Conservation (phyloP, 176 grass and related monocot genomes). For the Cenchrus americanus region DNA sequence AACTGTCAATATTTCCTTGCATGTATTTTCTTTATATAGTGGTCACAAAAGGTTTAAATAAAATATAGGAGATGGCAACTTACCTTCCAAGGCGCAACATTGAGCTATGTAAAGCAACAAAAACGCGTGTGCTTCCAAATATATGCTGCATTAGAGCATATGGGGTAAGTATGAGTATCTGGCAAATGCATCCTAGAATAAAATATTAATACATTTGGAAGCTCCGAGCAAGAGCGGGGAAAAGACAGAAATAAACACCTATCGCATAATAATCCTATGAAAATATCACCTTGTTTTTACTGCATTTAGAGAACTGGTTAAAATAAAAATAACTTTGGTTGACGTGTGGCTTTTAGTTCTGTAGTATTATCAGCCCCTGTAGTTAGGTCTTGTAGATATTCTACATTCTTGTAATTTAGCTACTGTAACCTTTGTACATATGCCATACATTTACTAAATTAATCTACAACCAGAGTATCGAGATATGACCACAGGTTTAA, state of each 20-base stretch:
- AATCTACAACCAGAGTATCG: neutral
- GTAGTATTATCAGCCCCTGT: neutral
- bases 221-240: neutral
- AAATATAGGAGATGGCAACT: slow-evolving; percentile 34
- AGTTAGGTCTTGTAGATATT: neutral
- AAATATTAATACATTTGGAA: neutral
- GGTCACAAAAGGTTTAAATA: slow-evolving; percentile 7
- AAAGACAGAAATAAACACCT: neutral
- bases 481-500: neutral
- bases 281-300: neutral
- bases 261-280: neutral
- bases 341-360: neutral
- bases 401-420: slow-evolving; percentile 3
- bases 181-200: slow-evolving; percentile 30
- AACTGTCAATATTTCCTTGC: slow-evolving; percentile 17
- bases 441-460: neutral
- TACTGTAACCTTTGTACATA: neutral
- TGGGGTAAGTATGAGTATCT: slow-evolving; percentile 16
- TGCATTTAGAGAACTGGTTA: neutral
- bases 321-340: neutral
- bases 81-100: slow-evolving; percentile 81
- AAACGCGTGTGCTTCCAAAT: slow-evolving; percentile 82
- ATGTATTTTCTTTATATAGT: slow-evolving; percentile 15
- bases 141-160: slow-evolving; percentile 71
- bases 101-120: slow-evolving; percentile 89